These are phyloP conservation scores for Lichtheimia hyalospora DNA, from an alignment of 371 early-diverging fungal species.

Conservation along the genomic window DNA sequence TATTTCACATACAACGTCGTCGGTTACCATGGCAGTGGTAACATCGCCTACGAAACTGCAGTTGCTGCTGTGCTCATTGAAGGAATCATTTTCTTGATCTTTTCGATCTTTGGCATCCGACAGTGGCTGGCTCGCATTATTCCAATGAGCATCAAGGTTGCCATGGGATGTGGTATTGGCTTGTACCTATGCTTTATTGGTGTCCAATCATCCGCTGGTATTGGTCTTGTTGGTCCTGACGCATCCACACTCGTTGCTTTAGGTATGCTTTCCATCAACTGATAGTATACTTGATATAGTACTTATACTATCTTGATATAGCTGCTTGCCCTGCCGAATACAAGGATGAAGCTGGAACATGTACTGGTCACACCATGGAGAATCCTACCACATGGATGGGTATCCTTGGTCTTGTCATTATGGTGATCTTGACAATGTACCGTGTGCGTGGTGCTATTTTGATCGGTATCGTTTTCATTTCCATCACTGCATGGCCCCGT, in stretches of 20 bases:
- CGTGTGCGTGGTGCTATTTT: constrained; percentile 74
- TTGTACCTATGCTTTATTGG: constrained; percentile 77
- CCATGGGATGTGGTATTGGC: constrained; percentile 79
- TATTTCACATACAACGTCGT: constrained; percentile 83
- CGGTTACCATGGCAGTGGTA: constrained; percentile 74
- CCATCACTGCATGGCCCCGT: constrained; percentile 71
- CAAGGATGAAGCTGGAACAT: constrained; percentile 51
- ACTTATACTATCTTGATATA: not conserved
- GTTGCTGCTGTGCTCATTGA: constrained; percentile 81
- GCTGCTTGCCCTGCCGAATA: constrained; percentile 59
- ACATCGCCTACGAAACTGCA: constrained; percentile 67
- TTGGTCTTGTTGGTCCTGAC: constrained; percentile 66
- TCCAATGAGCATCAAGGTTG: constrained; percentile 71
- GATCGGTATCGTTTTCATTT: constrained; percentile 69
- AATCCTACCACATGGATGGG: constrained; percentile 74
- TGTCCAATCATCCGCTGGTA: constrained; percentile 74
- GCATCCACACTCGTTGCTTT: constrained; percentile 67
- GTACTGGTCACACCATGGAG: constrained; percentile 62
- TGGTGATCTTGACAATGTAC: constrained; percentile 62
- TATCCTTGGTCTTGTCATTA: constrained; percentile 70
- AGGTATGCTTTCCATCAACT: constrained; percentile 56
- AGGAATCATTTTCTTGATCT: constrained; percentile 71
- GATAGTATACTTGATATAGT: constrained; percentile 29
- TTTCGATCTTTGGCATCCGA: constrained; percentile 74
- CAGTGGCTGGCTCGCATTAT: constrained; percentile 77